Percentiles rank a stretch among this genome's conserved stretches.
Evolutionary conservation across 208 protist genomes (phyloP).

Genomic region (Vickermania ingenoplastis): DNA sequence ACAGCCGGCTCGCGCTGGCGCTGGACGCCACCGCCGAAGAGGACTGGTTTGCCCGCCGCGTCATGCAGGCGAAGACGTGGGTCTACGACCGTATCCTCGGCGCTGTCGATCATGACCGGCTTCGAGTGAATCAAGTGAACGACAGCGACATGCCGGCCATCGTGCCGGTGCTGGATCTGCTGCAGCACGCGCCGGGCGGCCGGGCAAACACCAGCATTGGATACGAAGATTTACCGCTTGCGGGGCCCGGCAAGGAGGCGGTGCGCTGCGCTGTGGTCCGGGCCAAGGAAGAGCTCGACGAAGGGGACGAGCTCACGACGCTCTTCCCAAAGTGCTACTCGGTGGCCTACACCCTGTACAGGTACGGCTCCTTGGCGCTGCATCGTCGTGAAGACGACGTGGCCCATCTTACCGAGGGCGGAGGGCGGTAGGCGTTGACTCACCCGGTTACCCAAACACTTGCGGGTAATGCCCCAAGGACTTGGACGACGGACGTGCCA

Average conservation of each 20-base stretch:
- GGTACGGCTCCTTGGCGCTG: constrained; percentile 48
- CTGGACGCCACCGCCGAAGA: constrained; percentile 10
- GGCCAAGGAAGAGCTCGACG: constrained; percentile 23
- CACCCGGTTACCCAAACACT: too few relatives aligned
- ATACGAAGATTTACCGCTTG: constrained; percentile 18
- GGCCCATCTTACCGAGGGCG: constrained; percentile 10
- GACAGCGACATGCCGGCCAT: constrained; percentile 30
- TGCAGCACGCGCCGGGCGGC: constrained; percentile 33
- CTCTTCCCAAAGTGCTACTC: constrained; percentile 47
- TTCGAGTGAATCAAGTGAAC: constrained; percentile 21
- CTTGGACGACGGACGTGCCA: too few relatives aligned
- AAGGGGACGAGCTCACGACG: constrained; percentile 37
- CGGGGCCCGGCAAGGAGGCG: too few relatives aligned
- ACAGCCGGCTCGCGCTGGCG: neutral
- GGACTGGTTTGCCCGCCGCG: constrained; percentile 8
- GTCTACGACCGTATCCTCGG: constrained; percentile 24
- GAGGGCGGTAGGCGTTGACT: too few relatives aligned
- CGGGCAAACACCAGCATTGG: constrained; percentile 21
- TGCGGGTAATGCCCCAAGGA: too few relatives aligned
- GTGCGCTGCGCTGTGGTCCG: constrained; percentile 14
- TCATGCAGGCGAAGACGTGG: constrained; percentile 16
- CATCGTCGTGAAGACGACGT: constrained; percentile 25
- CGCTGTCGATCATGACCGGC: constrained; percentile 19
- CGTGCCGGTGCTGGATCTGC: constrained; percentile 46
- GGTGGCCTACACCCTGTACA: constrained; percentile 55